A percentile compares a stretch with the other conserved stretches of the same genome.
phyloP scores from a whole-genome alignment of 441 rosid species.

The Arabidopsis lyrata region DNA sequence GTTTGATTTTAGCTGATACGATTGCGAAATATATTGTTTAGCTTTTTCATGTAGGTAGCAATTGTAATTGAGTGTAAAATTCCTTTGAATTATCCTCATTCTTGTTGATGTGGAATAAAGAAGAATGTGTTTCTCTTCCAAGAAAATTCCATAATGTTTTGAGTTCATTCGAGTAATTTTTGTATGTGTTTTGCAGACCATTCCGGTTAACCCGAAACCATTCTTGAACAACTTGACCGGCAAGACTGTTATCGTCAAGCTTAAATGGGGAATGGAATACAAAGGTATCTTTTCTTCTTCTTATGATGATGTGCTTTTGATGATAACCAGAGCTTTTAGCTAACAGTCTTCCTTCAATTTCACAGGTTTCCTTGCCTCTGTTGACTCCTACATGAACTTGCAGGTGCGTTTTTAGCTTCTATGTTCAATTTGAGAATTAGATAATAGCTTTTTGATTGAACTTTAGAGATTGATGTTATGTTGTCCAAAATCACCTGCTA shows the following conservation, averaged over 20 bases:
- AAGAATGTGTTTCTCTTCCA: not conserved
- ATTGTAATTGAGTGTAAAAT: no score
- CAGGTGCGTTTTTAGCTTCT: conserved; percentile 57
- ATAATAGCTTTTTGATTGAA: not conserved
- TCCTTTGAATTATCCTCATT: no score
- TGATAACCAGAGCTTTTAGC: not conserved
- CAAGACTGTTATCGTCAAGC: conserved; percentile 85
- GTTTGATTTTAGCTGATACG: no score
- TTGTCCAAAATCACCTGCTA: not conserved
- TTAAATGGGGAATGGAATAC: conserved; percentile 98
- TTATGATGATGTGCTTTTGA: not conserved
- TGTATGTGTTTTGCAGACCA: conserved; percentile 54
- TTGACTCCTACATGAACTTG: conserved; percentile 97
- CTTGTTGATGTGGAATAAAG: not conserved
- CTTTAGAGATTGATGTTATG: not conserved
- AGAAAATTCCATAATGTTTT: not conserved
- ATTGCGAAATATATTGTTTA: no score
- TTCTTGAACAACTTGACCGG: conserved; percentile 93
- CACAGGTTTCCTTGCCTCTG: conserved; percentile 91
- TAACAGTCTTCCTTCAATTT: conserved; percentile 5
- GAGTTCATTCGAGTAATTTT: not conserved
- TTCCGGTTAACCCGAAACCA: conserved; percentile 87
- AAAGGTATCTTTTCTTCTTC: conserved; percentile 51
- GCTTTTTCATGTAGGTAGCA: no score
- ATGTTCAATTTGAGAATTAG: not conserved